Conservation (phyloP, 2,329 filamentous ascomycete species). For the Helotiales sp. region DNA sequence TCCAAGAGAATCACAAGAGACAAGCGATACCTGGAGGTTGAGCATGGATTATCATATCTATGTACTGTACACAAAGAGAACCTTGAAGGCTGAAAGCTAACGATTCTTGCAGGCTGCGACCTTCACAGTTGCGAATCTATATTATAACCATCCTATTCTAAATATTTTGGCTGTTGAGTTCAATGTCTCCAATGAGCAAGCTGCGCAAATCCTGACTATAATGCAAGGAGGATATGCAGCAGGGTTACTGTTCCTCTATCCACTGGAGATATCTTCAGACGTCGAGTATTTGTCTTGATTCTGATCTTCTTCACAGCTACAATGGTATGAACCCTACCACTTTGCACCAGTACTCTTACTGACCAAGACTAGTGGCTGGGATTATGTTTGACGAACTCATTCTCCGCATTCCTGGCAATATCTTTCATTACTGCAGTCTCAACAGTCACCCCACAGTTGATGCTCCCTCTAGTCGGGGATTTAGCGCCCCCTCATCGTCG, state of each 20-base stretch:
- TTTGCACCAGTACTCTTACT: background rate
- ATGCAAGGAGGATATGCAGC: slow-evolving; percentile 80
- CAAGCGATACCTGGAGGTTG: background rate
- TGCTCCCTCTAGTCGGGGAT: slow-evolving; percentile 82
- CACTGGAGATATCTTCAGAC: slow-evolving; percentile 69
- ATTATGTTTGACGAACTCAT: slow-evolving; percentile 70
- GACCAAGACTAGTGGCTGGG: slow-evolving; percentile 61
- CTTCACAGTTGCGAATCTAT: slow-evolving; percentile 79
- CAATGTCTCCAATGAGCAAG: slow-evolving; percentile 69
- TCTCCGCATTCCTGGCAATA: slow-evolving; percentile 68
- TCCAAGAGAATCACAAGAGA: background rate
- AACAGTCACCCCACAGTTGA: slow-evolving; percentile 78
- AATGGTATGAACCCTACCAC: slow-evolving; percentile 52
- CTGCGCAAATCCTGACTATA: slow-evolving; percentile 72
- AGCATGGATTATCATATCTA: background rate
- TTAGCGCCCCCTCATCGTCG: slow-evolving; percentile 72
- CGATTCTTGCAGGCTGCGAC: slow-evolving; percentile 52
- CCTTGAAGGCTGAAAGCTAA: background rate
- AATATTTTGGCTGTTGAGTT: slow-evolving; percentile 77
- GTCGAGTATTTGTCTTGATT: slow-evolving; percentile 71
- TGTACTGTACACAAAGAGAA: background rate
- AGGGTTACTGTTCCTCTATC: slow-evolving; percentile 76
- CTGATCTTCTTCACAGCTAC: slow-evolving; percentile 72
- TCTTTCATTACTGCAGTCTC: slow-evolving; percentile 78
- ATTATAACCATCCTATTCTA: slow-evolving; percentile 81